Base-by-base conservation (phyloP, 495 filamentous ascomycete species). In the Aspergillus biplanus region DNA sequence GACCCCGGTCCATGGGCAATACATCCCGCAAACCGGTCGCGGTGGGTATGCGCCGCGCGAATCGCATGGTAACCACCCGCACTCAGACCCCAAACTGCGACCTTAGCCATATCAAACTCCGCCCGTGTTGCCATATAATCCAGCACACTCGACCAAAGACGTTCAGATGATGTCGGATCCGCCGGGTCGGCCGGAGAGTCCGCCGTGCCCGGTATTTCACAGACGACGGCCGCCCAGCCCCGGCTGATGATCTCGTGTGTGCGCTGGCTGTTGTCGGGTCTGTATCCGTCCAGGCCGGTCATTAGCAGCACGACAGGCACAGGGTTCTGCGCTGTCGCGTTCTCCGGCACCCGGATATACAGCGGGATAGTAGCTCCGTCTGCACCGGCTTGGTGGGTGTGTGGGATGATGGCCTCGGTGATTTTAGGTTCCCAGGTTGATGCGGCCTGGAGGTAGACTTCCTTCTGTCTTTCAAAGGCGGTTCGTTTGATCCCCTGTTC, bases 131-230 rank as follows among this genome's bases (percentile, higher is more conserved):
- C 81, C 74, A 92, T 86, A 82, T 89, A 93, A 11, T 86, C 83
- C 8, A 93, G 73, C 62, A 92, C 73, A 57, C 83, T 88, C 34
- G 78, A 77, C 75, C 75, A 78, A 31, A 85, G 69, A 1, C 85
- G 77, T 61, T 87, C 85, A 0, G 83, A 75, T 1, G 80, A 80
- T 18, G 73, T 76, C 0, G 80, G 77, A 56, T 88, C 85, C 1
- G 73, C 73, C 4, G 81, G 77, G 59, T 87, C 85, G 0, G 90
- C 89, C 0, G 90, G 91, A 61, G 83, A 91, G 70, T 94, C 91
- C 3, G 89, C 91, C 1, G 91, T 94, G 0, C 91, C 91, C 0
- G 90, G 91, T 61, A 94, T 91, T 75, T 94, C 91, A 31, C 85
- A 81, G 33, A 90, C 78, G 5, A 92, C 78, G 1, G 71, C 77